Percentiles rank a stretch among this genome's conserved stretches.
These are phyloP conservation scores for Capronia americana DNA, from an alignment of 2,329 filamentous ascomycete genomes.

Conservation along the genomic window DNA sequence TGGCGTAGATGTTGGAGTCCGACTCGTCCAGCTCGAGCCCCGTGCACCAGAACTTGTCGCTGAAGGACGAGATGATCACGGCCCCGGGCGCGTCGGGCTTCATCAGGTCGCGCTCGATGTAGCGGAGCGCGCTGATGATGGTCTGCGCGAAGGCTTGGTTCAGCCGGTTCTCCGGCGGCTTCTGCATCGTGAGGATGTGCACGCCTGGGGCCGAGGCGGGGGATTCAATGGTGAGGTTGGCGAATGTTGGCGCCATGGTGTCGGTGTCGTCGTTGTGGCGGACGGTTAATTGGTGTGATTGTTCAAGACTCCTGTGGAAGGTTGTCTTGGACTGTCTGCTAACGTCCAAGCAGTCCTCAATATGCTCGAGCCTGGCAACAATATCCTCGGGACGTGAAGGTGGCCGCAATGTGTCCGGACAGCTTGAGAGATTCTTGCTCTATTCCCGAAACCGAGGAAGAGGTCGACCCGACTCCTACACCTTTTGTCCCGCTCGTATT, in stretches of 20 bases:
- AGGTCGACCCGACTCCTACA: not conserved
- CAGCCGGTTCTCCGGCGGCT: constrained; percentile 61
- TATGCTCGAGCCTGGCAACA: not conserved
- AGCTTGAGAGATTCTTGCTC: not conserved
- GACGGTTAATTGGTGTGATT: not conserved
- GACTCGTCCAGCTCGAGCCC: constrained; percentile 56
- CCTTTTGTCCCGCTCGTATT: not conserved
- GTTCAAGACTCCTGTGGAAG: not conserved
- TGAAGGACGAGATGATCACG: constrained; percentile 60
- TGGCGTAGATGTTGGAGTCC: constrained; percentile 60
- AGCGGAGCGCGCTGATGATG: constrained; percentile 57
- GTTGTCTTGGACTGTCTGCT: not conserved
- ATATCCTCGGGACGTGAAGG: not conserved
- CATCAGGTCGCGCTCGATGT: constrained; percentile 53
- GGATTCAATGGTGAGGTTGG: constrained; percentile 36
- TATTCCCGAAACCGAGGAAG: constrained; percentile 2
- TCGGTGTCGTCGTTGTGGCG: not conserved
- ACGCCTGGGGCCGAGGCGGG: constrained; percentile 45
- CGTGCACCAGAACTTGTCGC: constrained; percentile 55
- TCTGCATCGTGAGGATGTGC: constrained; percentile 62
- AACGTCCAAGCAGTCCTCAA: not conserved
- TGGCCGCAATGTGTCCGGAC: not conserved
- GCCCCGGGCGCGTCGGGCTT: constrained; percentile 58
- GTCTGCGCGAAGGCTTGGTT: constrained; percentile 59
- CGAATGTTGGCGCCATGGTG: constrained; percentile 32